Conservation (phyloP, 352 stramenopile genomes). For the Globisporangium barbulae region DNA sequence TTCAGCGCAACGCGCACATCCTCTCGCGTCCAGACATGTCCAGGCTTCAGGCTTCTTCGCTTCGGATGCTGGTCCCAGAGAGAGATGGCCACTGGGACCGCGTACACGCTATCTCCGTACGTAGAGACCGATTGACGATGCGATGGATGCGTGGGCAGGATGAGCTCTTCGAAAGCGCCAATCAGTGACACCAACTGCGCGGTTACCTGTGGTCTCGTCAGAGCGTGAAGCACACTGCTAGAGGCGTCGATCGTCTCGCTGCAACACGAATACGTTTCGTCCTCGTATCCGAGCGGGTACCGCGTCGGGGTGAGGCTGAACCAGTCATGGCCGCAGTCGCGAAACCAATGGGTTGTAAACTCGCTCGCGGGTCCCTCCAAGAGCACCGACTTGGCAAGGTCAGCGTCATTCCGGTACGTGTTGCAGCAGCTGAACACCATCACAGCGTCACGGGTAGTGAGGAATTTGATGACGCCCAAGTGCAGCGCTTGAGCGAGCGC, state of each 20-base stretch:
- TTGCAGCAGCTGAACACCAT: not conserved
- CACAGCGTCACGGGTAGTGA: not conserved
- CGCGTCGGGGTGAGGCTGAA: not conserved
- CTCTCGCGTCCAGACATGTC: slow-evolving; percentile 4
- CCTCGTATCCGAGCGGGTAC: not conserved
- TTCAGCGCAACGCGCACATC: slow-evolving; percentile 7
- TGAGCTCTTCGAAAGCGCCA: not conserved
- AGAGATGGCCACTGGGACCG: not conserved
- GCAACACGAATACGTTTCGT: not conserved
- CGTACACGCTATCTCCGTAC: not conserved
- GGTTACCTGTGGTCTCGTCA: not conserved
- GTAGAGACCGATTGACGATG: accelerated
- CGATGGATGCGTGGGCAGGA: not conserved
- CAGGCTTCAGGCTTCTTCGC: not conserved
- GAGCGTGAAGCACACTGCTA: not conserved
- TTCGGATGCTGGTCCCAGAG: not conserved
- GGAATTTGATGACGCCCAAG: not conserved
- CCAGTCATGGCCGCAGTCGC: not conserved
- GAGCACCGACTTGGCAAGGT: not conserved
- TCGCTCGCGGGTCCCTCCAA: not conserved
- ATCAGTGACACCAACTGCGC: slow-evolving; percentile 5
- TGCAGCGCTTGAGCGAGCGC: not conserved
- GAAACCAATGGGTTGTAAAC: not conserved
- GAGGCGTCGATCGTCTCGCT: not conserved
- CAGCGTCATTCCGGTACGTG: not conserved